phyloP scores from a whole-genome alignment of 139 green algal genomes.

The Chlorella sorokiniana region DNA sequence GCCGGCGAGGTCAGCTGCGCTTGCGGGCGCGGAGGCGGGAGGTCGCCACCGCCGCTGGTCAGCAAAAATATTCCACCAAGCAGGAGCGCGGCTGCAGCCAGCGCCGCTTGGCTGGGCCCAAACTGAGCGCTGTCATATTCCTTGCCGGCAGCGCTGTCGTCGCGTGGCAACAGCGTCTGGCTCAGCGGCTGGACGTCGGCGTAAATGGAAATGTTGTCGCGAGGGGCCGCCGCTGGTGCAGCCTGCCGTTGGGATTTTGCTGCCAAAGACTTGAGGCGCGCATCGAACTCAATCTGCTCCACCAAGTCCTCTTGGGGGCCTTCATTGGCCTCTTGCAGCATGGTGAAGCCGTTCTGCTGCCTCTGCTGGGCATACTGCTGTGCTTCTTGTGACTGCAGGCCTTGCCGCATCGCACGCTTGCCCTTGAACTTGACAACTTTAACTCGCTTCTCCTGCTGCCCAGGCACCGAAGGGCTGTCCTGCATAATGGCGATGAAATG shows the following conservation, averaged over 20 bases:
- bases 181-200: conserved; percentile 39
- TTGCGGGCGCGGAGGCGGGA: not conserved
- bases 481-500: not conserved
- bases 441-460: conserved; percentile 4
- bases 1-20: conserved; percentile 9
- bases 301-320: conserved; percentile 1
- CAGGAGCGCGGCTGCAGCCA: conserved; percentile 29
- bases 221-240: not conserved
- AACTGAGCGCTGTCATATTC: conserved; percentile 28
- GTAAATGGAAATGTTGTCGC: conserved; percentile 34
- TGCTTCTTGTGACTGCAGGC: conserved; percentile 8
- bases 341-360: conserved; percentile 16
- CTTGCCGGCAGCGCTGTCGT: conserved; percentile 3
- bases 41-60: conserved; percentile 34
- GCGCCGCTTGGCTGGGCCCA: conserved; percentile 28
- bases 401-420: conserved; percentile 13
- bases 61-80: conserved; percentile 42
- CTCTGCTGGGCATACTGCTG: not conserved
- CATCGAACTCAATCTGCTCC: conserved; percentile 42
- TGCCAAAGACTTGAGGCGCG: conserved; percentile 37
- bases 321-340: not conserved
- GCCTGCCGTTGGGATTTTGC: conserved; percentile 15
- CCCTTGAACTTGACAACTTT: conserved; percentile 32
- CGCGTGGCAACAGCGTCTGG: conserved; percentile 25
- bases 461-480: conserved; percentile 14